phyloP scores from a whole-genome alignment of 1,284 basidiomycete genomes.

The Meripilus lineatus region DNA sequence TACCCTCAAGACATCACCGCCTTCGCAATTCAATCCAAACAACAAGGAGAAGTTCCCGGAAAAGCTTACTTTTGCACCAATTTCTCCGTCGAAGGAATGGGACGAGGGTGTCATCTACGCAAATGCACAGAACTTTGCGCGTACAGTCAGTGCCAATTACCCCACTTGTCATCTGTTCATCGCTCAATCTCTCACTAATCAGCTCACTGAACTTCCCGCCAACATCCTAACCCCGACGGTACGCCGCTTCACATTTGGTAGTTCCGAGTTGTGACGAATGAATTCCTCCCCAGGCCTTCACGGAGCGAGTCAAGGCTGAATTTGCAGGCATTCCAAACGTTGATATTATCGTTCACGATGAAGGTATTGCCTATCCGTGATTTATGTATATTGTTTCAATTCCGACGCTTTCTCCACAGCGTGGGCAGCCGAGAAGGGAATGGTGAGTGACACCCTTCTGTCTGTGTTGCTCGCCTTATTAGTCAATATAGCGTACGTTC shows the following conservation, averaged over 20 bases:
- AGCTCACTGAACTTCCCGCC: conserved; percentile 82
- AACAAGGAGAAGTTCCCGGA: conserved; percentile 41
- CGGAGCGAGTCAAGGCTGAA: conserved; percentile 64
- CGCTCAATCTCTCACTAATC: conserved; percentile 6
- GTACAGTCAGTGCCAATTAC: conserved; percentile 42
- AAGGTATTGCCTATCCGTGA: conserved; percentile 40
- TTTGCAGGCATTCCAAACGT: conserved; percentile 69
- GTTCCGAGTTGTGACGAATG: background rate
- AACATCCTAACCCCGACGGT: conserved; percentile 82
- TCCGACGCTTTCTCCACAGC: conserved; percentile 30
- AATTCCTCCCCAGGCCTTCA: conserved; percentile 49
- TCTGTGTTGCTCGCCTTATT: background rate
- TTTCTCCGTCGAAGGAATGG: conserved; percentile 54
- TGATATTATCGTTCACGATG: conserved; percentile 69
- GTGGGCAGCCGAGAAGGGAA: conserved; percentile 80
- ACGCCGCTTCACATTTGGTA: conserved; percentile 13
- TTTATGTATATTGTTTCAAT: background rate
- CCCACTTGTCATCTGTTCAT: background rate
- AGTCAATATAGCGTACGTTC: conserved; percentile 60
- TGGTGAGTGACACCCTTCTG: conserved; percentile 41
- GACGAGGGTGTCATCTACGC: conserved; percentile 69
- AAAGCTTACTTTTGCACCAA: conserved; percentile 43
- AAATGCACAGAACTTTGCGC: conserved; percentile 79
- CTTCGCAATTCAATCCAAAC: conserved; percentile 54
- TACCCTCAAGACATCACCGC: conserved; percentile 67